phyloP scores from a whole-genome alignment of 306 rosid genomes.

The Ceratonia siliqua region DNA sequence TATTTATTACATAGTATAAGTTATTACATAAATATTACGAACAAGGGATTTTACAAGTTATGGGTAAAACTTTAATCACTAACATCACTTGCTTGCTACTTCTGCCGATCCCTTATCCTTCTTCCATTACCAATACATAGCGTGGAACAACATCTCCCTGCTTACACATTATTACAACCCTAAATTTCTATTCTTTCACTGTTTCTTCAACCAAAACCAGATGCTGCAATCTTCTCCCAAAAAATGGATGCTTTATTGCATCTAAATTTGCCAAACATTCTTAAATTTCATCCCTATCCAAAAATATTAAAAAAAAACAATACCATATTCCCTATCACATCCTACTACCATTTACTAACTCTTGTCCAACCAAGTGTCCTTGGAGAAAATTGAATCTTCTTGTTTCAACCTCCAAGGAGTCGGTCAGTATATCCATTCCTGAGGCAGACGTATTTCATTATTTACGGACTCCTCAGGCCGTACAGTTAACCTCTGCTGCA shows the following conservation, averaged over 20 bases:
- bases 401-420: neutral
- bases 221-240: conserved; percentile 38
- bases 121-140: conserved; percentile 14
- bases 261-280: conserved; percentile 51
- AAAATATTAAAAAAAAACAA: too few species aligned
- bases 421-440: conserved; percentile 84
- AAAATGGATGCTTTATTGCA: conserved; percentile 51
- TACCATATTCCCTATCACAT: conserved; percentile 26
- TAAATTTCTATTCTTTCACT: conserved; percentile 32
- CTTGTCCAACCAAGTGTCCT: neutral
- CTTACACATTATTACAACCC: conserved; percentile 44
- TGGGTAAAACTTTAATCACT: conserved; percentile 27
- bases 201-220: conserved; percentile 37
- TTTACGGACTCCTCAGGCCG: conserved; percentile 50
- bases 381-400: neutral
- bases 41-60: conserved; percentile 25
- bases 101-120: conserved; percentile 9
- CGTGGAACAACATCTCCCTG: conserved; percentile 34
- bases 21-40: conserved; percentile 31
- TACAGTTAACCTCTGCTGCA: conserved; percentile 46
- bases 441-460: conserved; percentile 66
- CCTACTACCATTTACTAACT: conserved; percentile 24
- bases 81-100: neutral
- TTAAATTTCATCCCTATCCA: conserved; percentile 40
- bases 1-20: conserved; percentile 26